Evolutionary conservation across 2,329 filamentous ascomycete species (phyloP), one percentile per base, ranked within the genome.

Genomic region (Emericellopsis cladophorae): DNA sequence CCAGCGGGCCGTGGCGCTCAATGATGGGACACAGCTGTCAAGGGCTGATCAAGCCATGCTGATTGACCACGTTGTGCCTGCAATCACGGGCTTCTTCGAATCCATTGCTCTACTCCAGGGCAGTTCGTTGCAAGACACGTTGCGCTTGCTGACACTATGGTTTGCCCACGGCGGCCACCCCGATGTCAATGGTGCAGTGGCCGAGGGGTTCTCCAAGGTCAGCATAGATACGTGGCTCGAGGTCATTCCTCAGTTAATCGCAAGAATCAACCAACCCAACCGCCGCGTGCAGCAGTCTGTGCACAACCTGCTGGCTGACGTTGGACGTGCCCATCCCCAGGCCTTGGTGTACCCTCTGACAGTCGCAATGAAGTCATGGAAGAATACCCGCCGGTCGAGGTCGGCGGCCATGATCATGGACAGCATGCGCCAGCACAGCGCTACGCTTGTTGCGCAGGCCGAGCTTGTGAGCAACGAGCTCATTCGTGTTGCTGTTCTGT

Each of bases 161-260:
- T 96, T 99, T 58, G 82, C 84, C 4, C 88, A 98, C 54, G 92
- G 92, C 40, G 85, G 87, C 18, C 81, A 87, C 54, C 68, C 77
- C 23, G 90, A 96, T 48, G 93, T 99, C 45, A 95, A 90, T 52
- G 67, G 74, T 14, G 85, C 84, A 14, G 85, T 99, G 21, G 88
- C 81, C 0, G 89, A 96, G 55, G 92, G 93, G 5, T 93, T 95
- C 48, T 74, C 83, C 1, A 84, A 84, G 31, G 88, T 99, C 49
- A 95, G 85, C 54, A 85, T 98, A 42, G 92, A 99, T 60, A 96
- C 90, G 1, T 99, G 92, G 93, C 76, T 99, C 15, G 89, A 96
- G 55, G 93, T 98, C 40, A 95, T 96, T 48, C 92, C 92, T 29
- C 92, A 99, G 56, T 71, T 99, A 37, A 95, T 99, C 59, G 92